Evolutionary conservation across 306 rosid genomes (phyloP).

Genomic region (Lathyrus tuberosus): DNA sequence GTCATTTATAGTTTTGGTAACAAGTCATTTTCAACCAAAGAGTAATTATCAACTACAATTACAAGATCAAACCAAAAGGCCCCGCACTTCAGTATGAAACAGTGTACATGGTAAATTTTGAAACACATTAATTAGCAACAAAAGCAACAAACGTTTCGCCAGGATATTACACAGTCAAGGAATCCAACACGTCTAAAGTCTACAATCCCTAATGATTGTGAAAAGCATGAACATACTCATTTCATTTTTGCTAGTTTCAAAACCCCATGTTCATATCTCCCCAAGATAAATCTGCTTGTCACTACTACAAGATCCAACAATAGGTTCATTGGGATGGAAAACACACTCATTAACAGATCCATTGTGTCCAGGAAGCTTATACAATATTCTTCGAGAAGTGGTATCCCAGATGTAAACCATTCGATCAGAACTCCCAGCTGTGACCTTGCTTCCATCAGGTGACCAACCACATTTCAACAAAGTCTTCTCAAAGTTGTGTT

Average conservation of each 20-base stretch:
- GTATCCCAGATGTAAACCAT: slow-evolving; percentile 95
- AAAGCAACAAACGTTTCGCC: slow-evolving; percentile 17
- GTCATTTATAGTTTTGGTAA: neutral
- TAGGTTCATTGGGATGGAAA: slow-evolving; percentile 84
- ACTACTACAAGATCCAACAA: slow-evolving; percentile 83
- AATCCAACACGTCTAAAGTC: slow-evolving; percentile 24
- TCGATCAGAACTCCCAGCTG: slow-evolving; percentile 92
- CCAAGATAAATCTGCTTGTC: slow-evolving; percentile 91
- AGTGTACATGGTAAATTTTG: slow-evolving; percentile 20
- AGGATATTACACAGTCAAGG: slow-evolving; percentile 38
- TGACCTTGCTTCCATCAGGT: slow-evolving; percentile 91
- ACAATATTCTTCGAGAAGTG: slow-evolving; percentile 83
- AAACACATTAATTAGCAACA: slow-evolving; percentile 30
- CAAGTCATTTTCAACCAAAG: neutral
- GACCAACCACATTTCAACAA: slow-evolving; percentile 91
- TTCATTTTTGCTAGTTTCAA: slow-evolving; percentile 22
- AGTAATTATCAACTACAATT: neutral
- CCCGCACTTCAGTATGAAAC: slow-evolving; percentile 4
- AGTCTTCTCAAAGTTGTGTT: slow-evolving; percentile 91
- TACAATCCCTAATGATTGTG: slow-evolving; percentile 21
- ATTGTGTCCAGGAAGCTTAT: slow-evolving; percentile 91
- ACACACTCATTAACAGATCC: slow-evolving; percentile 84
- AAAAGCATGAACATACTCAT: slow-evolving; percentile 29
- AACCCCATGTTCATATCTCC: slow-evolving; percentile 58
- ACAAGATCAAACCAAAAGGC: slow-evolving; percentile 10